Base-by-base conservation (phyloP, 768 basidiomycete genomes). In the Pisolithus albus region DNA sequence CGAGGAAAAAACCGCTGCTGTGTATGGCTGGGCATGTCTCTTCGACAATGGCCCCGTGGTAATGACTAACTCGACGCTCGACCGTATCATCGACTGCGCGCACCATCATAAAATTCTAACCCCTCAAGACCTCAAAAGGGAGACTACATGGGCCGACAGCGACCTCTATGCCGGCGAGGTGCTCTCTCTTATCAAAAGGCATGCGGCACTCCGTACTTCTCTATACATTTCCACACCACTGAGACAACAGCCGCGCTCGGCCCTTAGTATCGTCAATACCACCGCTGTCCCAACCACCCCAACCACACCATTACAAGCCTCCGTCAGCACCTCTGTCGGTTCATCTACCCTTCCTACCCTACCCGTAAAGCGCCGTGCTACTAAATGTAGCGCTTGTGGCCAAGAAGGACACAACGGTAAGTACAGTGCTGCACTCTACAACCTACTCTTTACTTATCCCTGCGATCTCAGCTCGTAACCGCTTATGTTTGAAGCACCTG, bases 1-100 rank as follows among this genome's bases (percentile, higher is more conserved):
- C 4, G 49, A 49, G 5, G 40, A 43, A 15, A 28, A 56, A 24
- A 56, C 57, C 1, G 18, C 46, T 9, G 24, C 28, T 11, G 34
- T 23, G 7, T 58, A 41, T 34, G 55, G 59, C 19, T 5, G 6
- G 11, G 46, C 52, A 2, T n/a, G 18, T 19, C 48, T 57, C 8
- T 16, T 37, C 6, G 46, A 57, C 34, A 15, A 52, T 4, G 62
- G 64, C 1, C 37, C 53, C n/a, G 9, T 59, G 7, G n/a, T 67
- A 7, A 51, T 65, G 54, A 26, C 59, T 3, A 51, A 59, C 34
- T n/a, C 34, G 0, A 39, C 55, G 4, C 46, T 68, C 2, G 32
- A 49, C 2, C 59, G 60, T 11, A 62, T 69, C 15, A 49, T 63
- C 10, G 59, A 61, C 47, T 63, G 61, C 34, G 61, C 65, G 1